These are phyloP conservation scores for Pythium aphanidermatum DNA, from an alignment of 352 stramenopile genomes.

Conservation along the genomic window DNA sequence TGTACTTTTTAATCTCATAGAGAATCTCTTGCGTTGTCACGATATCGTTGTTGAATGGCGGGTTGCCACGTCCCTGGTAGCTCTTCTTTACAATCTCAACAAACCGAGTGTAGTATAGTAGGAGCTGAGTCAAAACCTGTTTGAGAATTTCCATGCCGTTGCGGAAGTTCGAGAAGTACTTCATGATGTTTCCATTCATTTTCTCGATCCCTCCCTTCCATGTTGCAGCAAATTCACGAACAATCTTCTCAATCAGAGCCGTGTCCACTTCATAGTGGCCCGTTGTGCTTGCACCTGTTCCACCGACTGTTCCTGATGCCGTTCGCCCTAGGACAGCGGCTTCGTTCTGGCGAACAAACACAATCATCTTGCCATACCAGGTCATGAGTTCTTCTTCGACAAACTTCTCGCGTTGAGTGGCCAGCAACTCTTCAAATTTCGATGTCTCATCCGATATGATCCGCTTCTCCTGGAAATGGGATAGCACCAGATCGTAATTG, in stretches of 20 bases:
- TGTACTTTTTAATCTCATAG: slow-evolving; percentile 98
- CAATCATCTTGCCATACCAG: slow-evolving; percentile 95
- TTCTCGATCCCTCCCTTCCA: slow-evolving; percentile 96
- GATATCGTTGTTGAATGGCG: slow-evolving; percentile 89
- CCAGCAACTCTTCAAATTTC: slow-evolving; percentile 92
- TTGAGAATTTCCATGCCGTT: slow-evolving; percentile 99
- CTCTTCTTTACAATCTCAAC: slow-evolving; percentile 95
- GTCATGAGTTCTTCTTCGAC: slow-evolving; percentile 94
- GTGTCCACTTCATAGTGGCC: slow-evolving; percentile 68
- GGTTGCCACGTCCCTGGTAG: slow-evolving; percentile 44
- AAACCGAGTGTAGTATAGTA: slow-evolving; percentile 99
- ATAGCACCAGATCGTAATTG: slow-evolving; percentile 96
- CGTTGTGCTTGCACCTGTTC: background rate
- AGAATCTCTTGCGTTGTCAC: slow-evolving; percentile 95
- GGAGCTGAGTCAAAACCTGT: slow-evolving; percentile 96
- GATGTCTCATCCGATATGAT: slow-evolving; percentile 93
- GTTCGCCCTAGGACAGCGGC: slow-evolving; percentile 54
- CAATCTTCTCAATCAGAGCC: slow-evolving; percentile 90
- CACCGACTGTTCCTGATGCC: slow-evolving; percentile 18
- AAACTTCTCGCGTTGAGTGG: slow-evolving; percentile 93
- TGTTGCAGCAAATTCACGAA: slow-evolving; percentile 92
- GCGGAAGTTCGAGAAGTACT: slow-evolving; percentile 97
- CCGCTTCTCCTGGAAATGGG: slow-evolving; percentile 93
- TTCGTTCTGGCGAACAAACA: slow-evolving; percentile 96
- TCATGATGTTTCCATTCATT: slow-evolving; percentile 97